Evolutionary conservation across 1,284 basidiomycete species (phyloP), one percentile per base, ranked within the genome.

Genomic region (Boletellus deceptivus): DNA sequence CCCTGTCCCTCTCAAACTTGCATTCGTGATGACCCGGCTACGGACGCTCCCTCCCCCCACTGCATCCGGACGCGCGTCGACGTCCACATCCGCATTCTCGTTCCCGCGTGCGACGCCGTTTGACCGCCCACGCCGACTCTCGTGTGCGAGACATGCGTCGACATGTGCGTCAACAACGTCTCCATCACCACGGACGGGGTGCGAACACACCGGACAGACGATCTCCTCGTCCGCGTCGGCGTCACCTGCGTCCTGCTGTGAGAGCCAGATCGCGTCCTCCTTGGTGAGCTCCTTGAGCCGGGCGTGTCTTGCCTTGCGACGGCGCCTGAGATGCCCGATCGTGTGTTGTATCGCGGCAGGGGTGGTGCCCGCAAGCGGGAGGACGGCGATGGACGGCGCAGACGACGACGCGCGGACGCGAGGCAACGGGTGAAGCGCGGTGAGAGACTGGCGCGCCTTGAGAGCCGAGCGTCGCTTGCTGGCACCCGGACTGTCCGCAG

Each of bases 161-260:
- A 91, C 79, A 66, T 91, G 89, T 16, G 86, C 87, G 59, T 87
- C 82, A 5, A 88, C 61, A 13, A 88, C 80, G 54, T 89, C 88
- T 38, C 75, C 70, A 58, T 89, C 87, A 3, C 87, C 87, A 36
- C 66, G 69, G 1, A 89, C 73, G 16, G 67, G 66, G 44, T 70
- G 69, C 39, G 74, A 68, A 63, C 88, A 91, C 24, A 91, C 78
- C 1, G 88, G 89, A 59, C 88, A 91, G 10, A 73, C 59, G 17
- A 78, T 72, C 22, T 64, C 69, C 59, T 52, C 35, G 59, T 51
- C 55, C 55, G 58, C 69, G 62, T 2, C 35, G 56, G 69, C 63
- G 22, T 17, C 31, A 31, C 25, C 31, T 9, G 29, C 14, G 5
- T 17, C 16, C 24, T 45, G 38, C 2, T 27, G 43, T 36, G 39